Base-by-base conservation (phyloP, 202 grass and related monocot species). In the Eragrostis tef region DNA sequence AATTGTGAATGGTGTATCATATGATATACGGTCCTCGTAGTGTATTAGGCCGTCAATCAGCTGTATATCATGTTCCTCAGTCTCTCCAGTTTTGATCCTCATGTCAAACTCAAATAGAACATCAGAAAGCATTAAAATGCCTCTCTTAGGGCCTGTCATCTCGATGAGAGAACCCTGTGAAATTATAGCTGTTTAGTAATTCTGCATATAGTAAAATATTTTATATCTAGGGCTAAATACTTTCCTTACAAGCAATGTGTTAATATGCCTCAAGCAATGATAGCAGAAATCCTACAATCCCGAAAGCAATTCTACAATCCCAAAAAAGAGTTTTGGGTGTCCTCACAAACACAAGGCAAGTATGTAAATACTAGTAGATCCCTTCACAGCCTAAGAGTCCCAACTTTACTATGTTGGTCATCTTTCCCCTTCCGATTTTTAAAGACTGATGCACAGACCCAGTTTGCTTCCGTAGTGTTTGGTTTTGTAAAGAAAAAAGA, bases 71-170 rank as follows among this genome's bases (percentile, higher is more conserved):
- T 73, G 2, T 54, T 73, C 17, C 29, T 14, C 71, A 36, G n/a
- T 73, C 50, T 56, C 49, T 41, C 29, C 71, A 0, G 27, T 73
- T 10, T 41, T 73, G 29, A 56, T 22, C 50, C 71, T 73, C 49
- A 73, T 73, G 49, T 73, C 71, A 11, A 56, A 73, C 71, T 73
- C 29, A 2, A 56, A 56, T n/a, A 56, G 16, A 73, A 73, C 50
- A 13, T 56, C 71, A 6, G 71, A 53, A 22, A 73, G 31, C 50
- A 21, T 1, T 12, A 56, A 0, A 54, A 73, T 73, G 70, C 49
- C 49, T 21, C 71, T 73, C 5, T 20, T 41, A 21, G 49, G 71
- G 5, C 71, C 49, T 41, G 71, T 39, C 71, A 73, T 73, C 29
- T 73, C 7, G 19, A 73, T 39, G 49, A 54, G 48, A 14, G 66